phyloP scores from a whole-genome alignment of 192 early-diverging fungal species.

The Rhizophagus prolifer region DNA sequence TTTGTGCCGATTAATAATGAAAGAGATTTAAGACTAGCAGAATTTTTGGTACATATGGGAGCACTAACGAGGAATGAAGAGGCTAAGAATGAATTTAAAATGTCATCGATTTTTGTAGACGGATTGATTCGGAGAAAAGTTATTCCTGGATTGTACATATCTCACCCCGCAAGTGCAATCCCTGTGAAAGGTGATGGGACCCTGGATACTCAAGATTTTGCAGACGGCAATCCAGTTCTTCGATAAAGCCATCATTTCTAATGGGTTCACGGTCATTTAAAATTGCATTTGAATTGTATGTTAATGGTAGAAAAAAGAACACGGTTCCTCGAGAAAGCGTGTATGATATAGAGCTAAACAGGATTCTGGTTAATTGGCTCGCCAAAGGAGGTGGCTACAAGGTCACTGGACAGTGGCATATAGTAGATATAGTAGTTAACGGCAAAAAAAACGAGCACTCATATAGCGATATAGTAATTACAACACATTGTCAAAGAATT shows the following conservation, averaged over 20 bases:
- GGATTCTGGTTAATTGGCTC: conserved; percentile 34
- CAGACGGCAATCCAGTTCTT: no score
- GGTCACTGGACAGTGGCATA: conserved; percentile 35
- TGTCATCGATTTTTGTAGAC: conserved; percentile 25
- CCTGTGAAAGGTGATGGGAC: conserved; percentile 18
- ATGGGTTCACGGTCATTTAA: neutral
- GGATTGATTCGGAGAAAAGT: neutral
- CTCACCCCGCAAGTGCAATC: conserved; percentile 1
- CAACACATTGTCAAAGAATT: conserved; percentile 11
- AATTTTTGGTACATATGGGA: no score
- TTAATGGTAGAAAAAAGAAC: neutral
- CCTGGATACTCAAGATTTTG: neutral
- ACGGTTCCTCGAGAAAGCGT: conserved; percentile 33
- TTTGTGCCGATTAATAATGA: no score
- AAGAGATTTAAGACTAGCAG: no score
- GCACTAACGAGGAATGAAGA: no score
- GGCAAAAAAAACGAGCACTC: no score
- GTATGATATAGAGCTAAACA: conserved; percentile 35
- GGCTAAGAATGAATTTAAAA: no score
- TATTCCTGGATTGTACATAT: conserved; percentile 18
- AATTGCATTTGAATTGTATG: neutral
- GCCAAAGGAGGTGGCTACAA: neutral
- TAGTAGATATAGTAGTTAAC: conserved; percentile 3
- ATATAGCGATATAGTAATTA: conserved; percentile 33
- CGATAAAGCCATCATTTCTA: no score